Evolutionary conservation across 225 moss, liverwort and hornwort genomes (phyloP), one percentile per base, ranked within the genome.

Genomic region (Bryoerythrophyllum caledonicum): DNA sequence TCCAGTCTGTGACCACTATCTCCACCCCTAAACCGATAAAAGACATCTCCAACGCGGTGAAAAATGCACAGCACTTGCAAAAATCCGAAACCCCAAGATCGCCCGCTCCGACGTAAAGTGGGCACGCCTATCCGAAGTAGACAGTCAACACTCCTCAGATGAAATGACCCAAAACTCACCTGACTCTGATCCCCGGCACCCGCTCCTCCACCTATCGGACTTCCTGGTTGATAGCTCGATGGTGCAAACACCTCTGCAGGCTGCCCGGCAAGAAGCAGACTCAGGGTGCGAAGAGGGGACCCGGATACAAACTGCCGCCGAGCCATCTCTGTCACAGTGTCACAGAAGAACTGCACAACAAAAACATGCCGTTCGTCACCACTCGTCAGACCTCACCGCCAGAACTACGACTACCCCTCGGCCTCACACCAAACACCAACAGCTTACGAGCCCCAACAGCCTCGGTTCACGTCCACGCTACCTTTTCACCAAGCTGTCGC

Each of bases 401-500:
- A 70, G 7, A 53, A 64, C 64, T n/a, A 43, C 28, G 44, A 49
- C 57, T 62, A 61, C 19, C 13, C 37, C 46, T 60, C 64, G 59
- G 3, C 59, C 44, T 35, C 27, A 60, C 69, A 53, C 37, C 19
- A 43, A 73, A 48, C 51, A 28, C 8, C 51, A 79, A 72, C 7
- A 20, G 53, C 25, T 43, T 51, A 34, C 55, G 8, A 70, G 2
- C 37, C 70, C 65, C 25, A 77, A 10, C 58, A 19, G 25, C 53
- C 65, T 19, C 57, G 65, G 15, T 28, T 1, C 20, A 74, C 35
- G 48, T 67, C 14, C 56, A 32, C 37, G 48, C 69, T 61, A 99
- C 97, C 90, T 95, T 94, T 82, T 99, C 97, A 77, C 97, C 97
- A n/a, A 99, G 93, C 75, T 99, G 95, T 52, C 93, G 87, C 44